Evolutionary conservation across 2,329 filamentous ascomycete species (phyloP).

Genomic region (Pleurostoma richardsiae): DNA sequence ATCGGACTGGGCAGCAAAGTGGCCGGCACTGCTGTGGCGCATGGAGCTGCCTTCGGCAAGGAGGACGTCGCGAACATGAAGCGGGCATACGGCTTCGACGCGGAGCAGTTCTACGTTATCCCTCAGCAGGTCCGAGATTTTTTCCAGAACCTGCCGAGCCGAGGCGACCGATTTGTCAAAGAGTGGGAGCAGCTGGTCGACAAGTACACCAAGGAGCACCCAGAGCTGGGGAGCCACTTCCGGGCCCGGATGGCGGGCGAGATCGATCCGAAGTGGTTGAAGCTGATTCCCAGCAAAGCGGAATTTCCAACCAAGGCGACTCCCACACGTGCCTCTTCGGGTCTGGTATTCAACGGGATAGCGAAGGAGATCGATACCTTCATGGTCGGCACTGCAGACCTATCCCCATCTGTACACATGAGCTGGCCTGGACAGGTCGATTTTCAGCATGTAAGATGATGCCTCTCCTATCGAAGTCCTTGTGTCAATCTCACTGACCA

Average conservation of each 20-base stretch:
- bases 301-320: conserved; percentile 43
- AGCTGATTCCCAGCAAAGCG: conserved; percentile 36
- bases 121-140: conserved; percentile 42
- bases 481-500: background rate
- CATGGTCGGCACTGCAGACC: conserved; percentile 41
- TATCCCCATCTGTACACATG: conserved; percentile 43
- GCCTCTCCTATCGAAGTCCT: too few species aligned
- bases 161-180: conserved; percentile 38
- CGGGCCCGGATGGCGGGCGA: conserved; percentile 39
- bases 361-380: conserved; percentile 32
- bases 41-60: conserved; percentile 51
- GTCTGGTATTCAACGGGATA: conserved; percentile 41
- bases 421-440: conserved; percentile 43
- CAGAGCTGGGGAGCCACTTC: conserved; percentile 33
- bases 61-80: conserved; percentile 52
- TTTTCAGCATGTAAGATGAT: conserved; percentile 38
- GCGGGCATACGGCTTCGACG: conserved; percentile 40
- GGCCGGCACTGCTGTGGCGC: conserved; percentile 44
- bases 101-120: conserved; percentile 39
- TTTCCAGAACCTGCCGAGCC: conserved; percentile 39
- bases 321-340: conserved; percentile 40
- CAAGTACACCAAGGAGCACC: conserved; percentile 10
- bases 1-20: conserved; percentile 46
- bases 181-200: conserved; percentile 38
- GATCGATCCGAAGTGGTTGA: conserved; percentile 41